These are phyloP conservation scores for Spatholobus suberectus DNA, from an alignment of 306 rosid genomes.

Conservation along the genomic window DNA sequence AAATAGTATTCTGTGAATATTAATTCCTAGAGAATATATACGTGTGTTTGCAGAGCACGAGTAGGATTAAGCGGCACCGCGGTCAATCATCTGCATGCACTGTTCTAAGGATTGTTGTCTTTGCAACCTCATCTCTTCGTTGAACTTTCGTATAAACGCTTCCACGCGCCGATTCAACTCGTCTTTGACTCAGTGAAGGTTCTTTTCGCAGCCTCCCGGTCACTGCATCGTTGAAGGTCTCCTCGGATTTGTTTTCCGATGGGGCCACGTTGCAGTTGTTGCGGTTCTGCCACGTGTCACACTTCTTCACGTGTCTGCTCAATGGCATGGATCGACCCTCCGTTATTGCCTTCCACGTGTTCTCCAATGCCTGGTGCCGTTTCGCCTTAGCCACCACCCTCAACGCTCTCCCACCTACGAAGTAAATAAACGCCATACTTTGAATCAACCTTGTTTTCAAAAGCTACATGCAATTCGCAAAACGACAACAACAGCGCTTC, in stretches of 20 bases:
- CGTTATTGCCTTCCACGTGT: slow-evolving; percentile 89
- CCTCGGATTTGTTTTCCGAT: too few species aligned
- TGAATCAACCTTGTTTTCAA: too few species aligned
- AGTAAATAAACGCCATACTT: too few species aligned
- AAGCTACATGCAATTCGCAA: neutral
- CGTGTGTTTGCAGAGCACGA: too few species aligned
- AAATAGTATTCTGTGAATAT: too few species aligned
- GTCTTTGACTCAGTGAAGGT: slow-evolving; percentile 84
- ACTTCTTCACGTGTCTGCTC: slow-evolving; percentile 68
- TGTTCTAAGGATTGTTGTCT: slow-evolving; percentile 73
- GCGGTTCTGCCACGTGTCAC: slow-evolving; percentile 66
- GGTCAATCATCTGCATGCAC: slow-evolving; percentile 59
- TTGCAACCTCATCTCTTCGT: slow-evolving; percentile 82
- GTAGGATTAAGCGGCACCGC: slow-evolving; percentile 1
- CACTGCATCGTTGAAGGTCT: slow-evolving; percentile 41
- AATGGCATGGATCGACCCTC: slow-evolving; percentile 77
- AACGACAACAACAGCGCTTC: slow-evolving; percentile 17
- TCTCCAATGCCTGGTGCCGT: slow-evolving; percentile 78
- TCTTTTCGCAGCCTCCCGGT: slow-evolving; percentile 61
- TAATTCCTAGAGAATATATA: too few species aligned
- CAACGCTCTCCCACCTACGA: slow-evolving; percentile 61
- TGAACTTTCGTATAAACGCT: slow-evolving; percentile 74
- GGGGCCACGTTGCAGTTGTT: slow-evolving; percentile 7
- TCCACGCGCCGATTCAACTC: slow-evolving; percentile 93
- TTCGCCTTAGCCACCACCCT: slow-evolving; percentile 59